Evolutionary conservation across 805 yeast genomes (phyloP).

Genomic region (Myxozyma udenii): DNA sequence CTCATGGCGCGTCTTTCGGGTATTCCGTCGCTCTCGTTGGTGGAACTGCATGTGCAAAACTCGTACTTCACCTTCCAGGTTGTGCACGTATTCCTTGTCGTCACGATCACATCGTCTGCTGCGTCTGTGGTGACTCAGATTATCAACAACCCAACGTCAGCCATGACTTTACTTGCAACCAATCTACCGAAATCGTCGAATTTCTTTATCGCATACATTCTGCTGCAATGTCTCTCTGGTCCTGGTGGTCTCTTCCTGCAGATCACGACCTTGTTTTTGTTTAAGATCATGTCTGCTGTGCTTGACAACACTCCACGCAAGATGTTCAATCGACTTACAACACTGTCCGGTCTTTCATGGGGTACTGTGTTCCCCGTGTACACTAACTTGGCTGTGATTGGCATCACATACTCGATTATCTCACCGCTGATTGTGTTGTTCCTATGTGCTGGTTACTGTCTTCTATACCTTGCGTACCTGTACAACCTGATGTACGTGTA

Average conservation of each 20-base stretch:
- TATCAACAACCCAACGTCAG: slow-evolving; percentile 63
- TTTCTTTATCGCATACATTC: slow-evolving; percentile 78
- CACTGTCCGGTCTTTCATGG: slow-evolving; percentile 67
- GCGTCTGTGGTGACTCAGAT: slow-evolving; percentile 71
- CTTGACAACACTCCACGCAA: slow-evolving; percentile 88
- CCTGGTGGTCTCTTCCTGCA: slow-evolving; percentile 78
- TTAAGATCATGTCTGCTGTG: slow-evolving; percentile 64
- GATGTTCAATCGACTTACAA: slow-evolving; percentile 75
- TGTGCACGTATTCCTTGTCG: slow-evolving; percentile 80
- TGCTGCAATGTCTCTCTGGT: slow-evolving; percentile 75
- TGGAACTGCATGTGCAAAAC: slow-evolving; percentile 78
- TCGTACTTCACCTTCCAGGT: slow-evolving; percentile 91
- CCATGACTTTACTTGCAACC: slow-evolving; percentile 69
- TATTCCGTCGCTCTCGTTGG: slow-evolving; percentile 61
- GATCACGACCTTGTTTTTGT: slow-evolving; percentile 66
- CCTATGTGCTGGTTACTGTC: slow-evolving; percentile 63
- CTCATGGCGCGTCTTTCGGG: slow-evolving; percentile 75
- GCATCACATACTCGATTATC: slow-evolving; percentile 72
- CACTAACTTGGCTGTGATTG: slow-evolving; percentile 70
- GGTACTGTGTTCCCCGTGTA: slow-evolving; percentile 78
- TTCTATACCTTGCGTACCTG: slow-evolving; percentile 72
- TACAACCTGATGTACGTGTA: slow-evolving; percentile 74
- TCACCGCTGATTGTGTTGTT: slow-evolving; percentile 82
- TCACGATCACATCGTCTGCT: slow-evolving; percentile 79
- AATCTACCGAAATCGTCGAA: slow-evolving; percentile 88